Base-by-base conservation (phyloP, 1,139 yeast genomes). In the Keqinozyma sinolaborantium region DNA sequence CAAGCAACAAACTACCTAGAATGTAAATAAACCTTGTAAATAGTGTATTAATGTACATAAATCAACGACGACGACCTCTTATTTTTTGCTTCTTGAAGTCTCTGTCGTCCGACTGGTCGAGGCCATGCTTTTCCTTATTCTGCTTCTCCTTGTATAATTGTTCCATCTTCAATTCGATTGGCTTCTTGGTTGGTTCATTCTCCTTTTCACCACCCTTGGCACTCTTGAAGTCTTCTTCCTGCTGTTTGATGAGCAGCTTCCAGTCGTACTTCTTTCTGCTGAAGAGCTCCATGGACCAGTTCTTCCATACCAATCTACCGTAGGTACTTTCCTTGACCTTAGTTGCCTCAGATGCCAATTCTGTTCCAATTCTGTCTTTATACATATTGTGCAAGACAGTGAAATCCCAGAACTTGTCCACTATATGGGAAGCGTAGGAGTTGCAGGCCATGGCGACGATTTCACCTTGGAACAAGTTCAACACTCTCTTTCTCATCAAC, bases 301-400 rank as follows among this genome's bases (percentile, higher is more conserved):
- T 92, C 51, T 84, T 85, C 97, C 97, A 92, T 2, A 92, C 97
- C 45, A 80, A 73, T 52, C 83, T 77, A 28, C 98, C 98, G 50
- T 92, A 92, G 15, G 69, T 74, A 52, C 95, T 83, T 41, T 82
- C 86, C 60, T 92, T 88, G 25, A 92, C 83, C 42, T 73, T 71
- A 20, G 76, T 80, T 21, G 81, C 73, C 28, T 79, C 74, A n/a
- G 64, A 67, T 21, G 67, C 52, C 38, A 92, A 64, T 38, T 81
- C 83, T 13, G 73, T 71, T 1, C 95, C 97, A 41, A 92, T 71
- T 41, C 92, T 74, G 50, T 92, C 97, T 47, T 95, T 85, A 58
- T 84, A 85, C 70, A 83, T 77, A 39, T 88, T 86, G 50, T 88
- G 70, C 37, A 80, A 78, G 27, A 79, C 69, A 0, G 95, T 80